phyloP scores from a whole-genome alignment of 2,329 filamentous ascomycete genomes.

The Colletotrichum shisoi region DNA sequence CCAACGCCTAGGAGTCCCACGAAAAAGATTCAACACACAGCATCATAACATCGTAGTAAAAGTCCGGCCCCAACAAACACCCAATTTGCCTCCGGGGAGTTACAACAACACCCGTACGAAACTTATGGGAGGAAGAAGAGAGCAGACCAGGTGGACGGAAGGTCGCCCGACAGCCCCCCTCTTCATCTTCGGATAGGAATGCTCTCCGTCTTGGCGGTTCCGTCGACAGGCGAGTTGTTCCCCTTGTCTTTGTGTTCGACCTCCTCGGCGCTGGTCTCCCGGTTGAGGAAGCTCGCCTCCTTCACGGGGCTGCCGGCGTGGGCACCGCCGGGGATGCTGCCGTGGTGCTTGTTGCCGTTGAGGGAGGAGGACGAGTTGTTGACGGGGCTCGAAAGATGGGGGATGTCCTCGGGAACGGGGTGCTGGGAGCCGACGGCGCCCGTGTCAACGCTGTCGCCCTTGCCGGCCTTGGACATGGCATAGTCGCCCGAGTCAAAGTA shows the following conservation, averaged over 20 bases:
- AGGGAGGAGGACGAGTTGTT: constrained; percentile 43
- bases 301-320: constrained; percentile 84
- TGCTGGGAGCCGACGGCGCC: constrained; percentile 94
- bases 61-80: constrained; percentile 29
- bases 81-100: constrained; percentile 29
- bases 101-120: constrained; percentile 32
- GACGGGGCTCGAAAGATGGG: constrained; percentile 78
- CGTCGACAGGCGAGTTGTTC: constrained; percentile 18
- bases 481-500: constrained; percentile 98
- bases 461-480: constrained; percentile 95
- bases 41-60: constrained; percentile 39
- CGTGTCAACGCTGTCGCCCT: constrained; percentile 91
- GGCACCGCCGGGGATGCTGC: constrained; percentile 49
- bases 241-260: constrained; percentile 38
- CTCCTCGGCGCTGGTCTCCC: constrained; percentile 77
- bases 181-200: constrained; percentile 71
- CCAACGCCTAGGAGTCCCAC: constrained; percentile 33
- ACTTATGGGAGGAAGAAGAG: constrained; percentile 28
- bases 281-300: constrained; percentile 85
- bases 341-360: constrained; percentile 36
- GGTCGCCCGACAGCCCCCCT: constrained; percentile 17
- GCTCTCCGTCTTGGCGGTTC: constrained; percentile 52
- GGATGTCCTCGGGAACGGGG: constrained; percentile 93
- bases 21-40: constrained; percentile 37
- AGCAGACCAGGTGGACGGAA: constrained; percentile 19